Evolutionary conservation across 257 asterid species (phyloP), one percentile per base, ranked within the genome.

Genomic region (Parsonsia alboflavescens): DNA sequence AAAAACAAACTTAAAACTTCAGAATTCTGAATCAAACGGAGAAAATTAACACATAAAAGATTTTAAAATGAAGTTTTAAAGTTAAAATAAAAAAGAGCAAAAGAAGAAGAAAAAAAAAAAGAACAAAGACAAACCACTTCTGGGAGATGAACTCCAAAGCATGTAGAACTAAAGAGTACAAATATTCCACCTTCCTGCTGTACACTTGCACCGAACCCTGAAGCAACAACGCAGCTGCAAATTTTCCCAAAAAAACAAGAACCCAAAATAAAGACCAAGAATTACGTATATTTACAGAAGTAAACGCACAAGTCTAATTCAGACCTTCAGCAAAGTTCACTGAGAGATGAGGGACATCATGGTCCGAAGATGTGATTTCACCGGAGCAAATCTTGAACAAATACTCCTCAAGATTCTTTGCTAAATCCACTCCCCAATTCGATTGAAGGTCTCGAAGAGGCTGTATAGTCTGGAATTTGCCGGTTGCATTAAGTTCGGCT

Each of bases 171-270:
- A 94, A 78, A 53, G 96, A 89, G 86, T 94, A 86, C 78, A 94
- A 69, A 83, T 92, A 94, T 82, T 94, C 98, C 75, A 94, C 99
- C 88, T 94, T 94, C 88, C 96, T 87, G 80, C 98, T 89, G 56
- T 92, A 94, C 83, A 94, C 99, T 85, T 92, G 99, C 73, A 87
- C 96, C 26, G 99, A 94, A 56, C 98, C 99, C 86, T 92, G 99
- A 76, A 94, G 97, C 86, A 94, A 85, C 93, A 94, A 80, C 17
- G 99, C 99, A 86, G 99, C 98, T 94, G 80, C 88, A 83, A 68
- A 73, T 64, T 36, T 76, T 61, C 75, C 59, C 68, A 72, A 0
- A 61, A 52, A 45, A 68, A 49, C 28, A 64, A 44, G 63, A 49
- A 48, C 45, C 56, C 11, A 30, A 10, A 63, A 73, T 36, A 24